Conservation (phyloP, 2,329 filamentous ascomycete species). For the Zalaria obscura region DNA sequence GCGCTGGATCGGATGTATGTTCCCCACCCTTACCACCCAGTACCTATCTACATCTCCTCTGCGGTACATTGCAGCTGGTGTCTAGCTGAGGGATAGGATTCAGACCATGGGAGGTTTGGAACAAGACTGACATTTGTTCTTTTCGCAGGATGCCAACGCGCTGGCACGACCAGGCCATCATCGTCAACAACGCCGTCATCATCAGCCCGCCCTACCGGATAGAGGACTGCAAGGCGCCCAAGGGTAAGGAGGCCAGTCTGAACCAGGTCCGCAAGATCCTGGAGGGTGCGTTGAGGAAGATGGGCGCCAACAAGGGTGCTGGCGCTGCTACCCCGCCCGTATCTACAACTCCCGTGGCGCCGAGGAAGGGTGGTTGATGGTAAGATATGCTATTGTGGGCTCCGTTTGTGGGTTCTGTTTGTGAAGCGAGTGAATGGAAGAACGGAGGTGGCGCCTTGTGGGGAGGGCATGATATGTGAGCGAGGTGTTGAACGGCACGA, state of each 20-base stretch:
- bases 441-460: no score
- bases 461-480: no score
- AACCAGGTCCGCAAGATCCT: conserved; percentile 30
- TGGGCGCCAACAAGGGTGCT: conserved; percentile 5
- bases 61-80: neutral
- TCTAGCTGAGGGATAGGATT: no score
- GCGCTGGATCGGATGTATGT: conserved; percentile 41
- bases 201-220: conserved; percentile 43
- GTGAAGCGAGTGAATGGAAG: no score
- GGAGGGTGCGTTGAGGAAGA: conserved; percentile 31
- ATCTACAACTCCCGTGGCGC: neutral
- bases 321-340: no score
- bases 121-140: neutral
- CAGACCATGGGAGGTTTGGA: no score
- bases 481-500: no score
- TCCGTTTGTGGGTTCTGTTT: no score
- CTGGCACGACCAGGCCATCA: conserved; percentile 45
- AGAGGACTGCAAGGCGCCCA: conserved; percentile 36
- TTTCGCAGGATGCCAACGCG: conserved; percentile 35
- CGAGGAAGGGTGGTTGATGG: conserved; percentile 5
- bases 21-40: neutral
- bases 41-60: neutral
- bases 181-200: conserved; percentile 46
- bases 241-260: conserved; percentile 27
- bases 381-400: no score